Evolutionary conservation across 164 flowering plant genomes (phyloP).

Genomic region (Aristolochia californica): DNA sequence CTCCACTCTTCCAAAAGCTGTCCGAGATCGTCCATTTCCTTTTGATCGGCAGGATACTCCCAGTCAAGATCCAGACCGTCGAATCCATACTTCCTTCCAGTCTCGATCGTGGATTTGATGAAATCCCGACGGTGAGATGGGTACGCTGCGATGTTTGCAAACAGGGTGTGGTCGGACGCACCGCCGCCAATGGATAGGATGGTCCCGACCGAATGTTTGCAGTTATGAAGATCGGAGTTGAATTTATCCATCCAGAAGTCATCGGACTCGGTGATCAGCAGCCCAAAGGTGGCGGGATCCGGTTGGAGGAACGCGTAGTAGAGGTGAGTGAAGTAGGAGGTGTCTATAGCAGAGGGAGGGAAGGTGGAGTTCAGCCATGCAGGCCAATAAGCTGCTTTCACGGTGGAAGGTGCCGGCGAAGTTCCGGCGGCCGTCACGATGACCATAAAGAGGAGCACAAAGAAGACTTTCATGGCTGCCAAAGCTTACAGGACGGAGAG

Average conservation of each 20-base stretch:
- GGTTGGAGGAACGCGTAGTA: constrained; percentile 27
- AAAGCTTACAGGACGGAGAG: neutral
- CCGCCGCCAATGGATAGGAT: constrained; percentile 34
- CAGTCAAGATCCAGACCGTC: constrained; percentile 32
- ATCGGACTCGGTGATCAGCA: constrained; percentile 12
- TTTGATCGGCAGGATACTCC: constrained; percentile 17
- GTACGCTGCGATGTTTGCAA: constrained; percentile 14
- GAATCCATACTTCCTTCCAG: constrained; percentile 20
- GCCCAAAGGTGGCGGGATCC: constrained; percentile 13
- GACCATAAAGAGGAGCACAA: neutral
- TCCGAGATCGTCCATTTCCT: constrained; percentile 24
- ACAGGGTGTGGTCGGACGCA: constrained; percentile 6
- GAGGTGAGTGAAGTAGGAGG: constrained; percentile 27
- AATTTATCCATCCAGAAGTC: constrained; percentile 14
- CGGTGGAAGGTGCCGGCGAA: neutral
- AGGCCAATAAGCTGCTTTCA: constrained; percentile 29
- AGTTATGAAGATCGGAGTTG: constrained; percentile 8
- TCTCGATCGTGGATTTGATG: constrained; percentile 18
- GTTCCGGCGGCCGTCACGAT: too few species aligned
- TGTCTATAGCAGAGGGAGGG: constrained; percentile 15
- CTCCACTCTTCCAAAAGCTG: constrained; percentile 16
- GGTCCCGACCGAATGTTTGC: constrained; percentile 16
- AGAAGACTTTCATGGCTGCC: neutral
- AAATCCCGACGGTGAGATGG: constrained; percentile 9
- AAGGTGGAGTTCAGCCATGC: constrained; percentile 8